These are phyloP conservation scores for Pseudogymnoascus sp. DNA, from an alignment of 2,329 filamentous ascomycete genomes.

Conservation along the genomic window DNA sequence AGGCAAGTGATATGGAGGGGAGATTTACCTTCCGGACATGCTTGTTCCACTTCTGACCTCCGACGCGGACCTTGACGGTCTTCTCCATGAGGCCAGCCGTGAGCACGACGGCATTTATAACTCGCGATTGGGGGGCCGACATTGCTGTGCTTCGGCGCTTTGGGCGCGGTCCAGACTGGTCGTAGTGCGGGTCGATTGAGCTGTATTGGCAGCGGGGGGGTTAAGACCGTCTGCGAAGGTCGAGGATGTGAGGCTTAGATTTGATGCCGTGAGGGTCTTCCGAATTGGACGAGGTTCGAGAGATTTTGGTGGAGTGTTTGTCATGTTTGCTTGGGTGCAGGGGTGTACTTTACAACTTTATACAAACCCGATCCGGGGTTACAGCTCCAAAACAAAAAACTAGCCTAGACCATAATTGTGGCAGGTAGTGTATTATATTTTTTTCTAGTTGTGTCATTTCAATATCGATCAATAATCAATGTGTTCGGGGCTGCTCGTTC, in stretches of 20 bases:
- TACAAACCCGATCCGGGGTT: not conserved
- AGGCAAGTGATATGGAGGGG: not conserved
- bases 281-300: not conserved
- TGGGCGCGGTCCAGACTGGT: not conserved
- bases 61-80: constrained; percentile 71
- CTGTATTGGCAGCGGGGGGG: not conserved
- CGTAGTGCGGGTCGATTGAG: not conserved
- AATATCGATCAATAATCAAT: not conserved
- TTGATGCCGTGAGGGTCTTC: not conserved
- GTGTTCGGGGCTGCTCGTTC: not conserved
- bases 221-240: not conserved
- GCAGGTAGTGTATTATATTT: not conserved
- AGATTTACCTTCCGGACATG: constrained; percentile 60
- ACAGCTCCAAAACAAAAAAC: not conserved
- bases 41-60: constrained; percentile 64
- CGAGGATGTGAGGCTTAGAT: not conserved
- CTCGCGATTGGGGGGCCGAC: constrained; percentile 8
- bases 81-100: constrained; percentile 71
- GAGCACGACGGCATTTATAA: constrained; percentile 52
- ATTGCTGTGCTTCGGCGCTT: not conserved
- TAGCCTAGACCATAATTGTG: not conserved
- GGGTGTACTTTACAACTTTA: not conserved
- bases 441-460: not conserved
- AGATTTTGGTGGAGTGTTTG: constrained; percentile 9
- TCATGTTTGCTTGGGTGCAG: constrained; percentile 7